Evolutionary conservation across 2,329 filamentous ascomycete species (phyloP).

Genomic region (Exophiala aquamarina): DNA sequence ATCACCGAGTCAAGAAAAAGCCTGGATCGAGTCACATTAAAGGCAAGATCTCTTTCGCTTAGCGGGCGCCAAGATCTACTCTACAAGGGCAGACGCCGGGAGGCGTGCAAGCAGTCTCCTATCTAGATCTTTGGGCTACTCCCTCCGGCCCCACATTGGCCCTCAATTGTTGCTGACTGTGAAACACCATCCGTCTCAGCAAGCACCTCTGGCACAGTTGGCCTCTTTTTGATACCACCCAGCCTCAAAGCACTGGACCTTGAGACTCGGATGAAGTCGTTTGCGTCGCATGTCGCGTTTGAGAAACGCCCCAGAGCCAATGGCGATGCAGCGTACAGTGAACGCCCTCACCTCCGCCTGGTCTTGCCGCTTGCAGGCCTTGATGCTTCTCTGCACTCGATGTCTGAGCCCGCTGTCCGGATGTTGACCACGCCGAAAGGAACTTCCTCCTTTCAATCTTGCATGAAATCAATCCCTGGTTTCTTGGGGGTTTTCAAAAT

Average conservation of each 20-base stretch:
- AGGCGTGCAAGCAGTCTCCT: neutral
- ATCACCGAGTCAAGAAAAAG: neutral
- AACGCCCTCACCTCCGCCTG: conserved; percentile 9
- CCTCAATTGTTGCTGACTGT: conserved; percentile 11
- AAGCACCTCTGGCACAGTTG: conserved; percentile 18
- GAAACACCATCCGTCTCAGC: conserved; percentile 23
- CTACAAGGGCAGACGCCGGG: neutral
- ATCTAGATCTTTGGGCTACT: neutral
- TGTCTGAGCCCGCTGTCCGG: conserved; percentile 26
- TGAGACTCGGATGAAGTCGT: conserved; percentile 22
- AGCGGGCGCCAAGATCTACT: neutral
- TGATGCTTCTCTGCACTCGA: conserved; percentile 13
- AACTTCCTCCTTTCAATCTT: conserved; percentile 22
- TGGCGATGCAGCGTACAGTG: conserved; percentile 10
- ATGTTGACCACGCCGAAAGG: conserved; percentile 21
- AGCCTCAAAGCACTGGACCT: conserved; percentile 15
- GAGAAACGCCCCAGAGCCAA: conserved; percentile 18
- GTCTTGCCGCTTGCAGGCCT: conserved; percentile 14
- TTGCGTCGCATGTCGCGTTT: conserved; percentile 23
- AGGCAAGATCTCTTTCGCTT: conserved; percentile 4
- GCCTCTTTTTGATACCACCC: conserved; percentile 23
- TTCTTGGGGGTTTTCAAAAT: conserved; percentile 8
- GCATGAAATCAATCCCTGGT: conserved; percentile 6
- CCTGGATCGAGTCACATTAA: neutral
- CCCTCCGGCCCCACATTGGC: neutral